Evolutionary conservation across 2,329 filamentous ascomycete genomes (phyloP).

Genomic region (Monilinia vaccinii-corymbosi): DNA sequence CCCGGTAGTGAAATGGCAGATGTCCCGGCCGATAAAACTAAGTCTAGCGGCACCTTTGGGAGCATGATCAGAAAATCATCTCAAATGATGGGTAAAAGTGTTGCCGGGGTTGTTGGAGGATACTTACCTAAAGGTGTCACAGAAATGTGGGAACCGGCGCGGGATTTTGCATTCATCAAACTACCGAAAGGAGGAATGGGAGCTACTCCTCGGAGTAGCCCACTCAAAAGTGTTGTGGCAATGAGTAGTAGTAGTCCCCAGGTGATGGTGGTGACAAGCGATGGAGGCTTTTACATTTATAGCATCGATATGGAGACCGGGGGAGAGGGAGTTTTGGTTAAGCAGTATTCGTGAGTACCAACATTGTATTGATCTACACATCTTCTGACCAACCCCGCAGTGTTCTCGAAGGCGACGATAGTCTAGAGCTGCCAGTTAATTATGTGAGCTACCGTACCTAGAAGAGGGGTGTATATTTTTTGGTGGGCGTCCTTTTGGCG

Average conservation of each 20-base stretch:
- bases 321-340: constrained; percentile 82
- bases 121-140: constrained; percentile 91
- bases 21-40: constrained; percentile 31
- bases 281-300: constrained; percentile 91
- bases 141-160: constrained; percentile 92
- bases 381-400: constrained; percentile 13
- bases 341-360: constrained; percentile 77
- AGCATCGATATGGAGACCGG: constrained; percentile 92
- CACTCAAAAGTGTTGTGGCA: constrained; percentile 84
- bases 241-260: constrained; percentile 93
- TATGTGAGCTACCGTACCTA: constrained; percentile 15
- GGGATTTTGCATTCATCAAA: constrained; percentile 96
- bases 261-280: constrained; percentile 96
- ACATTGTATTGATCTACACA: background rate
- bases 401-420: constrained; percentile 29
- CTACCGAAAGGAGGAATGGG: constrained; percentile 55
- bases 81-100: constrained; percentile 81
- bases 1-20: constrained; percentile 25
- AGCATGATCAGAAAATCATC: constrained; percentile 91
- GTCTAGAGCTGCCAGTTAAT: constrained; percentile 26
- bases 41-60: constrained; percentile 69
- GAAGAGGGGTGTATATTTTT: constrained; percentile 5
- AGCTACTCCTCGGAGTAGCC: constrained; percentile 34
- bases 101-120: constrained; percentile 81
- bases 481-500: constrained; percentile 3